Percentiles rank a stretch among this genome's conserved stretches.
Conservation (phyloP, 2,329 filamentous ascomycete genomes). For the Orbilia quercus region DNA sequence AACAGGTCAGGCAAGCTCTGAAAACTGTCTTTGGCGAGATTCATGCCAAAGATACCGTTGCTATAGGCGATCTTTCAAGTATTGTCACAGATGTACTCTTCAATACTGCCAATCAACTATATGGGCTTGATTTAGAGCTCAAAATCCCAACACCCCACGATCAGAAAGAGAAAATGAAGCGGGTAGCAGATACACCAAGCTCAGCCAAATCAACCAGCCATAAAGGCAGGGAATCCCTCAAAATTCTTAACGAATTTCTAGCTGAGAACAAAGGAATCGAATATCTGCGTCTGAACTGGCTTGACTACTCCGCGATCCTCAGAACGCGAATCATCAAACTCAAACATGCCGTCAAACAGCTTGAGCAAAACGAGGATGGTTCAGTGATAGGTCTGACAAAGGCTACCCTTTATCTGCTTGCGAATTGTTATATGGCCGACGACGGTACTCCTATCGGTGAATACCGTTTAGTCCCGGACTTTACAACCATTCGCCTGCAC, state of each 20-base stretch:
- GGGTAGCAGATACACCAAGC: conserved; percentile 61
- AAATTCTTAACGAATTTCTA: conserved; percentile 65
- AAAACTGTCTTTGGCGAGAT: conserved; percentile 66
- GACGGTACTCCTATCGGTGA: conserved; percentile 35
- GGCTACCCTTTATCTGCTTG: conserved; percentile 74
- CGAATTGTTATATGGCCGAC: conserved; percentile 71
- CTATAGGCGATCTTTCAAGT: conserved; percentile 71
- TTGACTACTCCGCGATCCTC: conserved; percentile 78
- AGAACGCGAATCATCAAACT: conserved; percentile 76
- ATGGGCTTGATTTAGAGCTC: conserved; percentile 69
- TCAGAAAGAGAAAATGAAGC: conserved; percentile 24
- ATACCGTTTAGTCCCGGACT: conserved; percentile 28
- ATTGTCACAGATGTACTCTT: conserved; percentile 78
- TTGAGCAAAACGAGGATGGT: conserved; percentile 64
- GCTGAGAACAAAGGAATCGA: conserved; percentile 68
- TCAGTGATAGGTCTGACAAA: conserved; percentile 72
- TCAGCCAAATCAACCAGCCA: conserved; percentile 60
- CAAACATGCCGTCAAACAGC: conserved; percentile 67
- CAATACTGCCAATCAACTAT: conserved; percentile 80
- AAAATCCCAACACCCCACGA: conserved; percentile 9
- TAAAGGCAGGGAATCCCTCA: conserved; percentile 18
- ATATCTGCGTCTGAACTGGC: conserved; percentile 79
- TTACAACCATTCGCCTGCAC: conserved; percentile 33
- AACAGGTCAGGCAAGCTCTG: conserved; percentile 72
- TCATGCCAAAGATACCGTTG: conserved; percentile 73